Conservation (phyloP, 257 asterid species). For the Salvia splendens region DNA sequence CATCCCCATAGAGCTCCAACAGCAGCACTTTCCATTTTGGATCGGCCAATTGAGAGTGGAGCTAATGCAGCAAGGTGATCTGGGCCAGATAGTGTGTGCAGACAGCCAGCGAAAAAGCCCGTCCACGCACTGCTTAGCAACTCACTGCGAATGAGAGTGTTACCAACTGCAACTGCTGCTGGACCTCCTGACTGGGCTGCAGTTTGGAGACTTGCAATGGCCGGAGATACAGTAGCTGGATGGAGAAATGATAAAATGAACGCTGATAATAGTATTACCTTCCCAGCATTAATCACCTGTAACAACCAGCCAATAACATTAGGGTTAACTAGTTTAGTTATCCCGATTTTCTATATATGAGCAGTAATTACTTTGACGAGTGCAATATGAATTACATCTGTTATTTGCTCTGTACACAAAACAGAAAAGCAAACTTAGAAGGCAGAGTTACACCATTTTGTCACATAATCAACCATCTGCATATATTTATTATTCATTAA, state of each 20-base stretch:
- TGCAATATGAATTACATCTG: too few relatives aligned
- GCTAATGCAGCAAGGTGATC: constrained; percentile 98
- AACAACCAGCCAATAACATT: constrained; percentile 1
- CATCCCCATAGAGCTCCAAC: constrained; percentile 99
- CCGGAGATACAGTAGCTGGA: constrained; percentile 60
- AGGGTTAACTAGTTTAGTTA: background rate
- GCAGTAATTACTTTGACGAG: background rate
- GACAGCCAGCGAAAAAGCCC: constrained; percentile 92
- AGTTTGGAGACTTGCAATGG: constrained; percentile 62
- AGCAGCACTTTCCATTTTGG: constrained; percentile 81
- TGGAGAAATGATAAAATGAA: constrained; percentile 51
- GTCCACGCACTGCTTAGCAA: constrained; percentile 91
- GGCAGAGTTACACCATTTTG: background rate
- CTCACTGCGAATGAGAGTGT: constrained; percentile 45
- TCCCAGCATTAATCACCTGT: constrained; percentile 61
- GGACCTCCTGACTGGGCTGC: constrained; percentile 46
- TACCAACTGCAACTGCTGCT: constrained; percentile 49
- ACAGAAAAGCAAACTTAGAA: background rate
- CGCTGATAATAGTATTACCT: constrained; percentile 54
- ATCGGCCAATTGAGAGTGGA: constrained; percentile 90
- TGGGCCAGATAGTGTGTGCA: constrained; percentile 95
- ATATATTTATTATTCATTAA: too few relatives aligned
- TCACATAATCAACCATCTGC: background rate
- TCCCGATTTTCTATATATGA: too few relatives aligned
- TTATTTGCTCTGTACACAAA: background rate